Conservation (phyloP, 2,329 filamentous ascomycete species). For the Penicillium concentricum region DNA sequence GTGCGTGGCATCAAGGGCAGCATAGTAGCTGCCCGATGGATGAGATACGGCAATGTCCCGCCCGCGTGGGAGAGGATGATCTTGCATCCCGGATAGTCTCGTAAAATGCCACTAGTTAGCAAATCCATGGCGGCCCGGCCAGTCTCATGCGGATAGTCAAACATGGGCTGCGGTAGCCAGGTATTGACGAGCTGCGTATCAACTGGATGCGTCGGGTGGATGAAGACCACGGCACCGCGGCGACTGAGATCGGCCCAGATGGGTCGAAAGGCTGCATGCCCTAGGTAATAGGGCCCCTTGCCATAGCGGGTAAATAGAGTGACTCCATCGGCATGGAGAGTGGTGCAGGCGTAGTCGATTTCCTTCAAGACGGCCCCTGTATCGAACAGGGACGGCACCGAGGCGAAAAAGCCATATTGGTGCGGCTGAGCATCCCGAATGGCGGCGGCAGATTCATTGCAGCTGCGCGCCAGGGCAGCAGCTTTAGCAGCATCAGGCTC, state of each 20-base stretch:
- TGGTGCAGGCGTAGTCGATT: not conserved
- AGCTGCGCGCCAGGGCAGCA: not conserved
- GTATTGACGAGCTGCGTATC: not conserved
- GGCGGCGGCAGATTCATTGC: not conserved
- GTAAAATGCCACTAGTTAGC: not conserved
- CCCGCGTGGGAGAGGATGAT: constrained; percentile 51
- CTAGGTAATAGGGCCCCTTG: not conserved
- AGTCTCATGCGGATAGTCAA: not conserved
- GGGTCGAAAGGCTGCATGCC: not conserved
- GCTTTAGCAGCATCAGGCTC: not conserved
- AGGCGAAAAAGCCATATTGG: not conserved
- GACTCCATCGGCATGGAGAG: not conserved
- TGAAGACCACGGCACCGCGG: not conserved
- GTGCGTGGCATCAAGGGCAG: not conserved
- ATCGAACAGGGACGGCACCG: not conserved
- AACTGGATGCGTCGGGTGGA: not conserved
- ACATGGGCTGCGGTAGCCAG: not conserved
- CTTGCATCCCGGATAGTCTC: constrained; percentile 38
- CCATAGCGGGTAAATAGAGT: not conserved
- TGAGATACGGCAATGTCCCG: constrained; percentile 43
- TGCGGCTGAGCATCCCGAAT: not conserved
- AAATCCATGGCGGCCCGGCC: not conserved
- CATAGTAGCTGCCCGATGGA: not conserved
- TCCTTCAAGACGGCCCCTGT: not conserved
- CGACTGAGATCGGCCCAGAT: not conserved